Base-by-base conservation (phyloP, 2,329 filamentous ascomycete species). In the Sporothrix pallida region DNA sequence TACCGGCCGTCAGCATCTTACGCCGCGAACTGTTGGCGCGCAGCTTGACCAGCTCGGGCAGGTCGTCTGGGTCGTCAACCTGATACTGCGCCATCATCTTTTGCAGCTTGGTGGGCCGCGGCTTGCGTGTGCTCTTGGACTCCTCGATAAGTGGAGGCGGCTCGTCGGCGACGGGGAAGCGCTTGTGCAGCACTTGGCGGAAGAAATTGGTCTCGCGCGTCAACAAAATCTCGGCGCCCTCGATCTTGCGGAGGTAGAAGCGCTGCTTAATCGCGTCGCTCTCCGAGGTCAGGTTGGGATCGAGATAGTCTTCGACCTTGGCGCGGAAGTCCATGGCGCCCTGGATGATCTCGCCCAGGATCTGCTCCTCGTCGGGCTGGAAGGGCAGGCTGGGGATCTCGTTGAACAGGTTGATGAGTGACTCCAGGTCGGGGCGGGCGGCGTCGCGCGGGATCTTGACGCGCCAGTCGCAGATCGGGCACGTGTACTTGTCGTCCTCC, bases 401-500 rank as follows among this genome's bases (percentile, higher is more conserved):
- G 9, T 95, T 92, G 74, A 94, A 91, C 90, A 97, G 96, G 1
- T 87, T 84, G 74, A 93, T 87, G 17, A 99, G 86, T 78, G 98
- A 95, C 81, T 99, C 96, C 0, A 99, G 86, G 82, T 98, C 98
- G 0, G 96, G 96, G 42, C 96, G 92, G 26, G 96, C 94, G 31
- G 96, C 96, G 85, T 99, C 96, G 63, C 96, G 93, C 37, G 96
- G 96, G 71, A 99, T 98, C 83, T 95, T 97, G 80, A 98, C 93
- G 20, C 96, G 92, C 90, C 95, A 98, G 81, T 99, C 96, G 81
- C 96, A 99, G 75, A 99, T 97, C 0, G 96, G 96, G 79, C 96
- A 99, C 0, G 95, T 98, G 80, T 98, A 99, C 81, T 97, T 97
- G 80, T 98, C 96, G 76, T 97, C 95, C 80, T 98, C 96, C 83